Evolutionary conservation across 306 rosid genomes (phyloP).

Genomic region (Dalbergia cultrata): DNA sequence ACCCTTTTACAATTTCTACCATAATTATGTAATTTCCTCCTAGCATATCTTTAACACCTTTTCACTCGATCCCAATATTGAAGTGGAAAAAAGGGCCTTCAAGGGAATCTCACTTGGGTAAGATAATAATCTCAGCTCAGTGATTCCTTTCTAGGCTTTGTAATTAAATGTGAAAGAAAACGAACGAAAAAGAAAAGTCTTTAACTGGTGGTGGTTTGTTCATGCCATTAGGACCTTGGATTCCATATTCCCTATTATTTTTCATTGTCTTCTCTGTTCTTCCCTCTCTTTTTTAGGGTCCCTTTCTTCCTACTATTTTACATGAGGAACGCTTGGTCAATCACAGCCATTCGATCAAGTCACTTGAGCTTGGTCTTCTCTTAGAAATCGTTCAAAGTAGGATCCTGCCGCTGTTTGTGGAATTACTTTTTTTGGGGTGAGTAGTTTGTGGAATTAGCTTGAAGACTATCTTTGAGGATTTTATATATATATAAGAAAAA

Average conservation of each 20-base stretch:
- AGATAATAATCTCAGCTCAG: too few relatives aligned
- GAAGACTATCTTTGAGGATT: neutral
- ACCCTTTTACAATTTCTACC: too few relatives aligned
- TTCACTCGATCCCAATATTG: too few relatives aligned
- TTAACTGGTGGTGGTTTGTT: neutral
- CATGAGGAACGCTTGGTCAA: slow-evolving; percentile 1
- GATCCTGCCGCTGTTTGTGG: neutral
- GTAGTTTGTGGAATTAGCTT: neutral
- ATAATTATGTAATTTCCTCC: too few relatives aligned
- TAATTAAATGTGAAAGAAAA: neutral
- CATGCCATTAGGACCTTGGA: neutral
- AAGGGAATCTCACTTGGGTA: too few relatives aligned
- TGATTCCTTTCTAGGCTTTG: neutral
- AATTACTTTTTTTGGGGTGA: neutral
- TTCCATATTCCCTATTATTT: neutral
- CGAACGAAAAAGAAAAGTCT: neutral
- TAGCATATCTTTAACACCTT: too few relatives aligned
- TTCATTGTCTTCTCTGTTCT: neutral
- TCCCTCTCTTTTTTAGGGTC: neutral
- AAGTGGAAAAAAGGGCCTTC: too few relatives aligned
- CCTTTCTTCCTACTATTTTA: neutral
- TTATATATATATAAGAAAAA: slow-evolving; percentile 12
- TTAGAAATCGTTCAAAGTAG: neutral
- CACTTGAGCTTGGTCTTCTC: neutral
- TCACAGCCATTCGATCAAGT: slow-evolving; percentile 39